Evolutionary conservation across 441 rosid species (phyloP).

Genomic region (Daphne laureola): DNA sequence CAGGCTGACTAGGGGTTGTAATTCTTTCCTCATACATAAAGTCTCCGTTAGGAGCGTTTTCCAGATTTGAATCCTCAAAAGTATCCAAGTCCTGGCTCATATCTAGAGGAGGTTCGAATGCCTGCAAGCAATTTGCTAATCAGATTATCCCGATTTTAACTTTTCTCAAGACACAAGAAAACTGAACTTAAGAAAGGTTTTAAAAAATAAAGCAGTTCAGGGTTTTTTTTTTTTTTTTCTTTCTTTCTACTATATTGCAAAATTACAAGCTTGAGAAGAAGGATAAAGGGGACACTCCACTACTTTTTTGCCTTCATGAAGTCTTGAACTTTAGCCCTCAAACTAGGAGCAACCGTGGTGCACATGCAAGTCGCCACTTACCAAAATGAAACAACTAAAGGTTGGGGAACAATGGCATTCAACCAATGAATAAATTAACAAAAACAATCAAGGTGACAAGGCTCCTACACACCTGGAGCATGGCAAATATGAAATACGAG

Average conservation of each 20-base stretch:
- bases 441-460: slow-evolving; percentile 1
- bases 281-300: no score
- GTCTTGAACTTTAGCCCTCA: no score
- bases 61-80: slow-evolving; percentile 35
- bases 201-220: no score
- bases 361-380: slow-evolving; percentile 4
- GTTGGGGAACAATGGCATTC: no score
- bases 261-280: no score
- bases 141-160: slow-evolving; percentile 10
- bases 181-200: not conserved
- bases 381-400: no score
- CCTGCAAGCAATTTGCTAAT: slow-evolving; percentile 39
- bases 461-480: slow-evolving; percentile 69
- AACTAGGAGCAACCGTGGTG: not conserved
- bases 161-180: not conserved
- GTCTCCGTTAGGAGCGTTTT: slow-evolving; percentile 38
- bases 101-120: slow-evolving; percentile 94
- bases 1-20: slow-evolving; percentile 33
- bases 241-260: no score
- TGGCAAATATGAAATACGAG: slow-evolving; percentile 71
- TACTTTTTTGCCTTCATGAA: no score
- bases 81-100: slow-evolving; percentile 68
- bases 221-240: no score
- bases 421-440: not conserved
- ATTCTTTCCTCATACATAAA: slow-evolving; percentile 34